Evolutionary conservation across 352 stramenopile genomes (phyloP), one percentile per base, ranked within the genome.

Genomic region (Phytophthora agathidicida): DNA sequence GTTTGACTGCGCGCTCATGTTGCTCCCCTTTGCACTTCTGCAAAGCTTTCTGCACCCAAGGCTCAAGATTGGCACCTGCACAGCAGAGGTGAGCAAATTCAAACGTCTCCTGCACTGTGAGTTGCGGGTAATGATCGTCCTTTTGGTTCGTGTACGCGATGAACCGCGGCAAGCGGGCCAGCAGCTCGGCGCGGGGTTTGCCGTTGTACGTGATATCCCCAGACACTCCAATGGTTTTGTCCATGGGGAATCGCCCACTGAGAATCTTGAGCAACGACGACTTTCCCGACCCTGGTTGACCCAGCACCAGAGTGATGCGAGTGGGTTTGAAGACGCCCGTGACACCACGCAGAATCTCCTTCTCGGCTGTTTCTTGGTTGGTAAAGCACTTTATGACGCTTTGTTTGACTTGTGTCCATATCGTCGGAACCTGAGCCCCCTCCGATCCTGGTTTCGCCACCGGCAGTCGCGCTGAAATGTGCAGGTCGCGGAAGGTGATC

Each of bases 21-120:
- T 79, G 38, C 35, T 77, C 73, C 0, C 49, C 44, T 27, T 63
- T 64, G 61, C 69, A 78, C 32, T 86, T 75, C 13, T 65, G 54
- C 14, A 77, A 26, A 4, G 73, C 63, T 16, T 85, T 59, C 1
- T 71, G 23, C 13, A 73, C 38, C 68, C 70, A 86, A 2, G 61
- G 66, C 32, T 80, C 73, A 17, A 81, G 59, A 3, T 49, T 87
- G 55, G 65, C 71, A 24, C 69, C 72, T 3, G 46, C 54, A 30
- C 59, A 83, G 47, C 74, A 97, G 41, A 86, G 77, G 64, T 96
- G 96, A 3, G 94, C 85, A 64, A 98, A 98, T 33, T 89, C 73
- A 31, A 98, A 91, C 3, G 93, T 98, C 60, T 98, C 95, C 19
- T 89, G 67, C 1, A 98, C 96, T 0, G 92, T 98, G 16, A 98